Conservation (phyloP, 2,329 filamentous ascomycete genomes). For the Fusarium bactridioides region DNA sequence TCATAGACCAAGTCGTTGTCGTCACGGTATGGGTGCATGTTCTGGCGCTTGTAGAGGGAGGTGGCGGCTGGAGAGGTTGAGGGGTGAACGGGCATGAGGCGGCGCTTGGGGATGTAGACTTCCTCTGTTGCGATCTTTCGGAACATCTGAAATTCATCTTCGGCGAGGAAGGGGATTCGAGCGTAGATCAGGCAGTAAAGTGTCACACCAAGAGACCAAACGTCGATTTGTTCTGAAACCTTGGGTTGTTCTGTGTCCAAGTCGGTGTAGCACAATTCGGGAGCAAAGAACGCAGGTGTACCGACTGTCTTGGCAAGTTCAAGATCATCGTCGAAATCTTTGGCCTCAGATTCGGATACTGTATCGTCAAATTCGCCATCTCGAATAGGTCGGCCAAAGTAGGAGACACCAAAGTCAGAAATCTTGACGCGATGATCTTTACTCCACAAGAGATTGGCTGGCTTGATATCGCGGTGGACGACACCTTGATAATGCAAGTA, state of each 20-base stretch:
- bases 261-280: conserved; percentile 93
- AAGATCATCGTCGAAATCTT: conserved; percentile 89
- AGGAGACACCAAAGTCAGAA: conserved; percentile 98
- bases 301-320: conserved; percentile 98
- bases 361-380: conserved; percentile 82
- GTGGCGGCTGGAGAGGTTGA: conserved; percentile 63
- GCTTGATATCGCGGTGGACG: conserved; percentile 85
- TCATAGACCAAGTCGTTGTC: conserved; percentile 86
- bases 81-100: conserved; percentile 78
- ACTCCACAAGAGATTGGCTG: conserved; percentile 90
- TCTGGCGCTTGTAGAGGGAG: conserved; percentile 65
- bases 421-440: conserved; percentile 91
- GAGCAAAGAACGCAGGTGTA: conserved; percentile 96
- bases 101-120: conserved; percentile 84
- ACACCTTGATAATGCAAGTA: conserved; percentile 91
- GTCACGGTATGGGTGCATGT: conserved; percentile 73
- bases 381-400: conserved; percentile 86
- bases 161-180: conserved; percentile 89
- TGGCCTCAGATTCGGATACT: conserved; percentile 81
- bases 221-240: conserved; percentile 92
- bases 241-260: conserved; percentile 72
- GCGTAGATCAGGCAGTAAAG: conserved; percentile 95
- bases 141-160: conserved; percentile 93
- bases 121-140: conserved; percentile 89
- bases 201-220: conserved; percentile 96